Evolutionary conservation across 192 early-diverging fungal genomes (phyloP), one percentile per base, ranked within the genome.

Genomic region (Coemansia sp.): DNA sequence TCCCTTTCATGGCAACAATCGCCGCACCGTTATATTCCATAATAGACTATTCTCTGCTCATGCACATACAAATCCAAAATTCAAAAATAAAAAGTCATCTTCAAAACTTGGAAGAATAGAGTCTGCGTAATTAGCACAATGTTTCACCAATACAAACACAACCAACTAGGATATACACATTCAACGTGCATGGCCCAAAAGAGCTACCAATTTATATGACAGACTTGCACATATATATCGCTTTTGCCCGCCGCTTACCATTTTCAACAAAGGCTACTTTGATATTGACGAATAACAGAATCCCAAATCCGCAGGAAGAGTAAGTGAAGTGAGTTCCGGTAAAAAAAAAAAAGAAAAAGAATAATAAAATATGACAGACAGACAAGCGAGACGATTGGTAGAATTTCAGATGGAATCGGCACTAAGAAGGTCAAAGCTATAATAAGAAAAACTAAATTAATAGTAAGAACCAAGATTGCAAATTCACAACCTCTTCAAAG

Each of bases 1-100:
- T 98, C 78, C 98, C 98, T 46, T 88, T 88, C 95, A 99, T 98
- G 60, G 95, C 96, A 66, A 98, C 91, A 60, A 99, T 82, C 62
- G 94, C 89, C 68, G 90, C 90, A 70, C 97, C 97, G 86, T 97
- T 67, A 22, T 63, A 63, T 18, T 66, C 39, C 71, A 66, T 73
- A 32, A 67, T 73, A 62, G 71, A 73, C 71, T 73, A 73, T 41
- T 21, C 10, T 18, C 4, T 32, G 32, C 32, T 32, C 4, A 32
- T 32, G 32, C 32, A 32, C 32, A 32, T 32, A 32, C 32, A 32
- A 32, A 32, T 32, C 32, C 32, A 32, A 32, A 32, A 5, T 41
- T 18, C 39, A 59, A 7, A 41, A 40, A 32, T 32, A 32, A 26
- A 26, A 47, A 47, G 46, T 47, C 11, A n/a, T n/a, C 12, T 47